Conservation (phyloP, 169 alveolate genomes). For the Perkinsus marinus region DNA sequence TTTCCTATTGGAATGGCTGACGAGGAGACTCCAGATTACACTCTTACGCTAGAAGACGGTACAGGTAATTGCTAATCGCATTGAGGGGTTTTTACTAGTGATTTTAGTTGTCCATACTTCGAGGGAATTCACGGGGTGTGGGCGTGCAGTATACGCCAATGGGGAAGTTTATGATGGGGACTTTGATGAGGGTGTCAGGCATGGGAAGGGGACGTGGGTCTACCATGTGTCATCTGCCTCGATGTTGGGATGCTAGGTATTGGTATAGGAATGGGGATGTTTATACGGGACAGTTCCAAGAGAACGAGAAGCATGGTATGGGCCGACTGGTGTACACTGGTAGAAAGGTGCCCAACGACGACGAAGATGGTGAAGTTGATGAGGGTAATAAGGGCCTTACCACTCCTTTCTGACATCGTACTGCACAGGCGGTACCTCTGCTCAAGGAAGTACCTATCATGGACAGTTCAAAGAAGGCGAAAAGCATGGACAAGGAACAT, state of each 20-base stretch:
- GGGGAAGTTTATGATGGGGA: slow-evolving; percentile 67
- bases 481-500: not conserved
- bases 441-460: not conserved
- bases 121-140: slow-evolving; percentile 55
- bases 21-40: not conserved
- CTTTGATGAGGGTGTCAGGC: slow-evolving; percentile 48
- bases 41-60: not conserved
- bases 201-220: slow-evolving; percentile 45
- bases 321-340: not conserved
- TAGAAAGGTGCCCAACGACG: not conserved
- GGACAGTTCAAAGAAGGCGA: not conserved
- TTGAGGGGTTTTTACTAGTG: not conserved
- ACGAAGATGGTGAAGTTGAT: not conserved
- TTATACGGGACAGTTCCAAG: not conserved
- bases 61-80: too few relatives aligned
- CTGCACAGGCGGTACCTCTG: too few relatives aligned
- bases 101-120: not conserved
- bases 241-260: not conserved
- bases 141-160: slow-evolving; percentile 58
- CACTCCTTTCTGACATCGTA: too few relatives aligned
- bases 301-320: not conserved
- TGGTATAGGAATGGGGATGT: not conserved
- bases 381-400: not conserved
- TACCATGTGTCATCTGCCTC: not conserved
- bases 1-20: not conserved